Evolutionary conservation across 345 rosid species (phyloP).

Genomic region (Gynandropsis gynandra): DNA sequence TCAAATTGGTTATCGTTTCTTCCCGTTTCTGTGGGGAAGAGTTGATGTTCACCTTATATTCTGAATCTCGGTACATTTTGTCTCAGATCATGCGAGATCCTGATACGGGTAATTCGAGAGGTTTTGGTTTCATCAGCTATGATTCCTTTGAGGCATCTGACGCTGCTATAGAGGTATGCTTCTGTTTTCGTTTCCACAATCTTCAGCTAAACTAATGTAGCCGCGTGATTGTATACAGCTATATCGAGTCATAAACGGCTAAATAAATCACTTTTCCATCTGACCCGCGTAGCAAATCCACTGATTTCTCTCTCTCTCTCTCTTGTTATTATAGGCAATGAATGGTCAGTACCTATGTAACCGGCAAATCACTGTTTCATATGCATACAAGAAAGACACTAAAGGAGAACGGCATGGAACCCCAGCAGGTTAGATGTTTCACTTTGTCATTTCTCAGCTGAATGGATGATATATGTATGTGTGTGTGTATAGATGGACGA

Average conservation of each 20-base stretch:
- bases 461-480: neutral
- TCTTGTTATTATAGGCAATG: conserved; percentile 61
- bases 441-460: neutral
- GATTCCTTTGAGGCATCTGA: conserved; percentile 99
- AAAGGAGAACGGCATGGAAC: conserved; percentile 99
- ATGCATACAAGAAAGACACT: conserved; percentile 97
- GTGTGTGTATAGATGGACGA: neutral
- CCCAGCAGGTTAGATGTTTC: conserved; percentile 71
- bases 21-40: neutral
- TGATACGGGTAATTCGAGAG: conserved; percentile 93
- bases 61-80: conserved; percentile 13
- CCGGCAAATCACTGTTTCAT: conserved; percentile 92
- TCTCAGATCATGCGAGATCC: conserved; percentile 97
- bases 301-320: conserved; percentile 6
- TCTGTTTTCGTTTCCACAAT: neutral
- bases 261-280: neutral
- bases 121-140: conserved; percentile 96
- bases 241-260: too few species aligned
- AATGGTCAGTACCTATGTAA: conserved; percentile 94
- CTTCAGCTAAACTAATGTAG: neutral
- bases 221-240: neutral
- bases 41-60: neutral
- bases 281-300: neutral
- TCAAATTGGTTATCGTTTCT: neutral
- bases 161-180: conserved; percentile 88